A percentile compares a stretch with the other conserved stretches of the same genome.
Conservation (phyloP, 495 filamentous ascomycete species). For the Aspergillus mulundensis region DNA sequence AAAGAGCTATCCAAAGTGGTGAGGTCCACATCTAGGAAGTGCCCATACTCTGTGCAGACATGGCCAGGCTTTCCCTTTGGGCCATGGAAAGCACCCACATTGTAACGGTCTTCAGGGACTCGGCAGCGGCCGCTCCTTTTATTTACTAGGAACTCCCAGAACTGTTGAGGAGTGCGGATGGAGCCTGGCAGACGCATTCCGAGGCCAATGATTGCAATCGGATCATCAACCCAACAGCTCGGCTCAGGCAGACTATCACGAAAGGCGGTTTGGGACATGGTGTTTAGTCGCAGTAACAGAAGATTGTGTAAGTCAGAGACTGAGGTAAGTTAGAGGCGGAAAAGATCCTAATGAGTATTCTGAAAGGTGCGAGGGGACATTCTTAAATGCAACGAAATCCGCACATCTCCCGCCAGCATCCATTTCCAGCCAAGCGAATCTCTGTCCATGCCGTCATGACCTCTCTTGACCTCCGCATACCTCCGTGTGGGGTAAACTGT, state of each 20-base stretch:
- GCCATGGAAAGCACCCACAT: slow-evolving; percentile 7
- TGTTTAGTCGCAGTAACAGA: neutral
- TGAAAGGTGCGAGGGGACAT: too few relatives aligned
- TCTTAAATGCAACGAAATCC: too few relatives aligned
- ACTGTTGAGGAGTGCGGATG: slow-evolving; percentile 22
- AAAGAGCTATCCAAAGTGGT: slow-evolving; percentile 16
- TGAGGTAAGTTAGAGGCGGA: too few relatives aligned
- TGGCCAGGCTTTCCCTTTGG: slow-evolving; percentile 15
- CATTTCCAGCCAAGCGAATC: too few relatives aligned
- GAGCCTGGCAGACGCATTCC: slow-evolving; percentile 45
- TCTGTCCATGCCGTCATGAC: too few relatives aligned
- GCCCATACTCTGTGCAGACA: slow-evolving; percentile 30
- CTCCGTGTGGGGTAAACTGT: too few relatives aligned
- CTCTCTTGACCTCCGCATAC: too few relatives aligned
- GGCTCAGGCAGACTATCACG: neutral
- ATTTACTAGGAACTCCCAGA: slow-evolving; percentile 3
- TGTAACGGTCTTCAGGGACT: slow-evolving; percentile 16
- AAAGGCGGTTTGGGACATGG: neutral
- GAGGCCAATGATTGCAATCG: slow-evolving; percentile 48
- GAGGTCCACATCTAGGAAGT: slow-evolving; percentile 44
- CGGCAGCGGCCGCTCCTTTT: slow-evolving; percentile 5
- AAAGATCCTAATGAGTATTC: neutral
- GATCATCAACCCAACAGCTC: slow-evolving; percentile 6
- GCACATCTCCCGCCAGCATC: too few relatives aligned
- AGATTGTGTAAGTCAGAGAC: neutral